Evolutionary conservation across 2,329 filamentous ascomycete genomes (phyloP).

Genomic region (Paradendryphiella salina): DNA sequence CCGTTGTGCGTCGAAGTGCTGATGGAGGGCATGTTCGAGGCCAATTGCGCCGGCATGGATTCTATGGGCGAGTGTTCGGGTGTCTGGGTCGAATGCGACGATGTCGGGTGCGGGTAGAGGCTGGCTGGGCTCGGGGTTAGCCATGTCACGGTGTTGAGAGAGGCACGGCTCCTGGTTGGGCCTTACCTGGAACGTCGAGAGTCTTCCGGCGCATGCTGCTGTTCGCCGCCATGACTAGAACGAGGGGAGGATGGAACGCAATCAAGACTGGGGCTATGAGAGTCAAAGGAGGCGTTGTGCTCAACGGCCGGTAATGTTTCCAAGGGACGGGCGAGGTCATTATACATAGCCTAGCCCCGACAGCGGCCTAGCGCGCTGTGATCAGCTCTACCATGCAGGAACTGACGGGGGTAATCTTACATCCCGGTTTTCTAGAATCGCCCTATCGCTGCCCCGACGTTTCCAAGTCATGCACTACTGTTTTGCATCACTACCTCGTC

Average conservation of each 20-base stretch:
- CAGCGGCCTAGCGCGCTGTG: constrained; percentile 13
- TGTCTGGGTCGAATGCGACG: constrained; percentile 34
- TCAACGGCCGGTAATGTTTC: background rate
- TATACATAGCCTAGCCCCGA: constrained; percentile 13
- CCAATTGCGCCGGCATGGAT: constrained; percentile 35
- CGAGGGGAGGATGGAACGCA: background rate
- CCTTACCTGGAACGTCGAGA: constrained; percentile 30
- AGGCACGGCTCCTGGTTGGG: background rate
- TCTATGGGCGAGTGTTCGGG: constrained; percentile 36
- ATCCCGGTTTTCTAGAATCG: constrained; percentile 19
- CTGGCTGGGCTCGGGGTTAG: constrained; percentile 25
- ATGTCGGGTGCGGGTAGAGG: constrained; percentile 27
- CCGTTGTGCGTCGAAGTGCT: constrained; percentile 15
- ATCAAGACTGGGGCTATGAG: background rate
- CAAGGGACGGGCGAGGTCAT: constrained; percentile 20
- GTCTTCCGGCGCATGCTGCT: constrained; percentile 31
- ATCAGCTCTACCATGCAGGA: constrained; percentile 23
- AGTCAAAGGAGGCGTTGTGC: constrained; percentile 19
- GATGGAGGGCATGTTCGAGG: constrained; percentile 26
- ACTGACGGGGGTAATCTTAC: constrained; percentile 11
- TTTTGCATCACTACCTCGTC: too few relatives aligned
- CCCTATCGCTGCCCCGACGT: constrained; percentile 19
- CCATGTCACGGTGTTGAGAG: constrained; percentile 3
- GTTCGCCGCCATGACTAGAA: constrained; percentile 28
- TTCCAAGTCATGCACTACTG: background rate